These are phyloP conservation scores for Taiozyma onychis DNA, from an alignment of 1,139 yeast species.

Conservation along the genomic window DNA sequence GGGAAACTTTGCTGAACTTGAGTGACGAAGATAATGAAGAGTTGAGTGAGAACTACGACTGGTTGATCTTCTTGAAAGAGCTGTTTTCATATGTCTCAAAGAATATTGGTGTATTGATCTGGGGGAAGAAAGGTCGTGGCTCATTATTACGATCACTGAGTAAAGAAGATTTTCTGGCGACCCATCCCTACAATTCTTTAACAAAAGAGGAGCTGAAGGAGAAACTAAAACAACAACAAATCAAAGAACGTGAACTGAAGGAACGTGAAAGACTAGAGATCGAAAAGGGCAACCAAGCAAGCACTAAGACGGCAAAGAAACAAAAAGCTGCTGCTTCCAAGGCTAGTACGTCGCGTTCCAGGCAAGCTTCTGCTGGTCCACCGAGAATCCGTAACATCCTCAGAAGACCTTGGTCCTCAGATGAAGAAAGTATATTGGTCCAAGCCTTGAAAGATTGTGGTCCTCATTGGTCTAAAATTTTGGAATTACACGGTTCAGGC, in stretches of 20 bases:
- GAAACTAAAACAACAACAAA: conserved; percentile 7
- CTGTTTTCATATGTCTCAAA: conserved; percentile 73
- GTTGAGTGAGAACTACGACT: conserved; percentile 58
- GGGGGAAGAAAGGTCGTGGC: conserved; percentile 57
- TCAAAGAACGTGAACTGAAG: conserved; percentile 10
- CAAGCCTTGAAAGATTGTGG: conserved; percentile 79
- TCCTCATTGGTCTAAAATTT: conserved; percentile 87
- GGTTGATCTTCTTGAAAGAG: conserved; percentile 70
- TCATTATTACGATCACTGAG: not conserved
- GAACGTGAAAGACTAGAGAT: conserved; percentile 11
- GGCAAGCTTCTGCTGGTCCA: conserved; percentile 7
- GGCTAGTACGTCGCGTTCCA: not conserved
- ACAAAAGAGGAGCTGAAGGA: conserved; percentile 18
- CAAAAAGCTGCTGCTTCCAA: not conserved
- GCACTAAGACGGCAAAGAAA: not conserved
- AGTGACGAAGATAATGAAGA: conserved; percentile 42
- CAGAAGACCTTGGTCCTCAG: conserved; percentile 71
- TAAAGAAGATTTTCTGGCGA: not conserved
- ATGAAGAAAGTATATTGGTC: conserved; percentile 80
- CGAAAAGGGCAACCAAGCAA: not conserved
- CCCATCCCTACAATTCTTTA: conserved; percentile 4
- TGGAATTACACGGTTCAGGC: conserved; percentile 88
- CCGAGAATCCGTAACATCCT: conserved; percentile 22
- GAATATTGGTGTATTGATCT: conserved; percentile 63
- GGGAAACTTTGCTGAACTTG: conserved; percentile 49